Percentiles rank a stretch among this genome's conserved stretches.
phyloP scores from a whole-genome alignment of 768 basidiomycete genomes.

The Rickenella mellea region DNA sequence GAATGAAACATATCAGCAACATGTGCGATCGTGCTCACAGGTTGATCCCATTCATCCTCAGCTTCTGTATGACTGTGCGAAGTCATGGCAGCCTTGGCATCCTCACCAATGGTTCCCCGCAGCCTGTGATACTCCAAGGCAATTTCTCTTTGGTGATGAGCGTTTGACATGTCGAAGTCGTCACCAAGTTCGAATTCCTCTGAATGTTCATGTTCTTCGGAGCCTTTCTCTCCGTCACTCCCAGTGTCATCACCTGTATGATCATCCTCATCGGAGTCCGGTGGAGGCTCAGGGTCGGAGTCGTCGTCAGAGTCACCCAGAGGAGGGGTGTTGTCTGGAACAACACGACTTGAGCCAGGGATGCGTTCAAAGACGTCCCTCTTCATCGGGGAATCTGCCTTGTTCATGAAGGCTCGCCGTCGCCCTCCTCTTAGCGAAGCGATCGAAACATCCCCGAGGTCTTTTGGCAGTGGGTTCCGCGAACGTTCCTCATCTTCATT shows the following conservation, averaged over 20 bases:
- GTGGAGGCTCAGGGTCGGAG: slow-evolving; percentile 29
- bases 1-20: slow-evolving; percentile 1
- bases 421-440: slow-evolving; percentile 27
- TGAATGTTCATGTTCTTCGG: slow-evolving; percentile 10
- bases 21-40: slow-evolving; percentile 22
- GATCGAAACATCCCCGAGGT: slow-evolving; percentile 47
- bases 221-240: background rate
- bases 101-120: slow-evolving; percentile 44
- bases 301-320: slow-evolving; percentile 62
- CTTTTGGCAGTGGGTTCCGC: slow-evolving; percentile 12
- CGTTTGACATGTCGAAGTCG: slow-evolving; percentile 49
- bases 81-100: slow-evolving; percentile 41
- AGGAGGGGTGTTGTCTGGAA: slow-evolving; percentile 7
- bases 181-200: slow-evolving; percentile 30
- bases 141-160: slow-evolving; percentile 65
- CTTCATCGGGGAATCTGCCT: slow-evolving; percentile 48
- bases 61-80: slow-evolving; percentile 30
- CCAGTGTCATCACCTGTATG: background rate
- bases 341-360: slow-evolving; percentile 21
- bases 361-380: slow-evolving; percentile 59
- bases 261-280: slow-evolving; percentile 24
- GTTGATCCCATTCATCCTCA: slow-evolving; percentile 33
- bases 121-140: slow-evolving; percentile 62
- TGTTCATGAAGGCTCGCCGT: slow-evolving; percentile 15
- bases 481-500: slow-evolving; percentile 14